Evolutionary conservation across 2,329 filamentous ascomycete species (phyloP), one percentile per base, ranked within the genome.

Genomic region (Neopestalotiopsis clavispora): DNA sequence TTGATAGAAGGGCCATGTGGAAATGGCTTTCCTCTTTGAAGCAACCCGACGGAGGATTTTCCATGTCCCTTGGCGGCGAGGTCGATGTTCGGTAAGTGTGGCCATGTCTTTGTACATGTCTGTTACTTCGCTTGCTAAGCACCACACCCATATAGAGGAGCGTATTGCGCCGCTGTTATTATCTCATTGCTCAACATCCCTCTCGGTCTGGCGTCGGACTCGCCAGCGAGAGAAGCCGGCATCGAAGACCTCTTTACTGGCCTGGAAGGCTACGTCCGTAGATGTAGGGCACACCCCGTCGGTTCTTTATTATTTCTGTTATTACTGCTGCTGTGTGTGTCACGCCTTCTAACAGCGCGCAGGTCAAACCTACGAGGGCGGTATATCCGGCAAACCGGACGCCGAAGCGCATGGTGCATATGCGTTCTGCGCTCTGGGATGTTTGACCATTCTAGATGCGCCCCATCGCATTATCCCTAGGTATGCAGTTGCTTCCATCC

Each of bases 391-490:
- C 68, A 91, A 92, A 72, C 96, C 95, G 66, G 92, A 91, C 69
- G 91, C 92, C 72, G 96, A 99, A 85, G 96, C 95, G 67, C 96
- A 99, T 82, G 96, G 96, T 70, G 96, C 94, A 72, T 99, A 98
- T 83, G 94, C 95, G 32, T 98, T 98, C 81, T 98, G 95, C 81
- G 95, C 93, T 68, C 84, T 99, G 69, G 96, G 92, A 67, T 97
- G 94, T 80, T 87, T 99, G 67, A 92, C 93, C 75, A 93, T 98
- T 72, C 83, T 98, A 62, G 94, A 93, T 76, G 86, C 91, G 68
- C 95, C 96, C 68, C 87, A 92, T 78, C 86, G 89, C 73, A 92
- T 89, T 71, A 90, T 98, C 72, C 86, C 89, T 70, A 90, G 87
- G 89, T 95, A 88, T 78, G 87, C 83, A 71, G 66, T 68, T 68